Evolutionary conservation across 1,284 basidiomycete genomes (phyloP).

Genomic region (Apiotrichum domesticum): DNA sequence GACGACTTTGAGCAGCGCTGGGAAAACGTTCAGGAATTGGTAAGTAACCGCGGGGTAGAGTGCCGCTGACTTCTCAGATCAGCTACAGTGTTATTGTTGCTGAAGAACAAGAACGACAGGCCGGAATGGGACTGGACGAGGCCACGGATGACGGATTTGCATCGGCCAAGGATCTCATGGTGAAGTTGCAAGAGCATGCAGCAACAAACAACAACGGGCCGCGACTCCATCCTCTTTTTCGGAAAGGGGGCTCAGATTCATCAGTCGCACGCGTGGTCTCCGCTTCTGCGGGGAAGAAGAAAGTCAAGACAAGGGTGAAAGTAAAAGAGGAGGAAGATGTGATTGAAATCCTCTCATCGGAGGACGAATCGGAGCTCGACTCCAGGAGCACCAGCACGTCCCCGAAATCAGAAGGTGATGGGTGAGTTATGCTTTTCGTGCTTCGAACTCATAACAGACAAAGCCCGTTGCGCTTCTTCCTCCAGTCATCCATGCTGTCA

Average conservation of each 20-base stretch:
- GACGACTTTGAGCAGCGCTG: conserved; percentile 68
- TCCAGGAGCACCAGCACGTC: background rate
- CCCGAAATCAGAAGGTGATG: background rate
- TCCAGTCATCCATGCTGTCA: conserved; percentile 77
- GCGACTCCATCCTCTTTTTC: no score
- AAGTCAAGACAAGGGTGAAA: background rate
- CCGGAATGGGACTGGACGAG: background rate
- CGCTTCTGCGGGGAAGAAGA: background rate
- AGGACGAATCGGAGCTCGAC: conserved; percentile 27
- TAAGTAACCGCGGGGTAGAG: conserved; percentile 42
- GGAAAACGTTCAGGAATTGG: conserved; percentile 83
- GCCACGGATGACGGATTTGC: no score
- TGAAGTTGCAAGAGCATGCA: background rate
- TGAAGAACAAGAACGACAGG: conserved; percentile 20
- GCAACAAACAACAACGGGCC: background rate
- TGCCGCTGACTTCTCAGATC: conserved; percentile 29
- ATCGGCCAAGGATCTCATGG: no score
- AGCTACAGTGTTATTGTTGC: conserved; percentile 43
- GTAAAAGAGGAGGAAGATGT: conserved; percentile 22
- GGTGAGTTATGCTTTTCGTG: background rate
- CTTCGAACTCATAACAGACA: conserved; percentile 44
- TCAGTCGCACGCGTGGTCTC: no score
- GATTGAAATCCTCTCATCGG: conserved; percentile 33
- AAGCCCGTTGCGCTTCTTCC: conserved; percentile 68
- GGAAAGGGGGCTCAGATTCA: no score